These are phyloP conservation scores for Cicer bijugum DNA, from an alignment of 306 rosid genomes.

Conservation along the genomic window DNA sequence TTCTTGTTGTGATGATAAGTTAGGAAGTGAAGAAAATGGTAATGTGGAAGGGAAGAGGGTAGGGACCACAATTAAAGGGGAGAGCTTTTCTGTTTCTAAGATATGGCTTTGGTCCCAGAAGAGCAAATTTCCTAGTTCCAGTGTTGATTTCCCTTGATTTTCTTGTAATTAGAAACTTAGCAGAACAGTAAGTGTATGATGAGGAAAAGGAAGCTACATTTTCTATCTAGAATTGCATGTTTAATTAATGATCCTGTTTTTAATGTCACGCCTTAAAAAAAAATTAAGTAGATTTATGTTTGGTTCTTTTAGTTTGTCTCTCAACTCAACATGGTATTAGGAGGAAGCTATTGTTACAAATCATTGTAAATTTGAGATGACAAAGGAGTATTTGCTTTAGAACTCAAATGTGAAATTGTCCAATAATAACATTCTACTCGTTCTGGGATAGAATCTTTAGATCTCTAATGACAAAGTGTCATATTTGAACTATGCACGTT, in stretches of 20 bases:
- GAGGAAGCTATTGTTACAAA: too few species aligned
- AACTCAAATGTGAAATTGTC: too few species aligned
- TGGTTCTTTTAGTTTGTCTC: background rate
- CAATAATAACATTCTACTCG: too few species aligned
- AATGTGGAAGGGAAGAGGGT: slow-evolving; percentile 71
- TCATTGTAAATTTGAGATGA: too few species aligned
- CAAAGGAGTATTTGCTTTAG: too few species aligned
- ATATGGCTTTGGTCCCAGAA: slow-evolving; percentile 90
- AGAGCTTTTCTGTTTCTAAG: slow-evolving; percentile 92
- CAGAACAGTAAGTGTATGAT: background rate
- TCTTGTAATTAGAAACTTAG: background rate
- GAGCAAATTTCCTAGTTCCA: slow-evolving; percentile 51
- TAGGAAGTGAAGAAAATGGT: slow-evolving; percentile 26
- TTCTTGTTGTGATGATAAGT: background rate
- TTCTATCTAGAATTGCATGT: slow-evolving; percentile 23
- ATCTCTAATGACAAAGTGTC: too few species aligned
- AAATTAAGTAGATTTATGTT: background rate
- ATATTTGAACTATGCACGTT: too few species aligned
- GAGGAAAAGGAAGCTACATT: slow-evolving; percentile 24
- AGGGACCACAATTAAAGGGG: slow-evolving; percentile 54
- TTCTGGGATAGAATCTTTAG: too few species aligned
- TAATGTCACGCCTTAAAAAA: background rate
- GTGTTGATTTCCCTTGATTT: slow-evolving; percentile 53
- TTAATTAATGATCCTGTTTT: background rate
- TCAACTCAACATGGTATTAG: background rate